Evolutionary conservation across 2,329 filamentous ascomycete species (phyloP).

Genomic region (Fusarium incarnatum): DNA sequence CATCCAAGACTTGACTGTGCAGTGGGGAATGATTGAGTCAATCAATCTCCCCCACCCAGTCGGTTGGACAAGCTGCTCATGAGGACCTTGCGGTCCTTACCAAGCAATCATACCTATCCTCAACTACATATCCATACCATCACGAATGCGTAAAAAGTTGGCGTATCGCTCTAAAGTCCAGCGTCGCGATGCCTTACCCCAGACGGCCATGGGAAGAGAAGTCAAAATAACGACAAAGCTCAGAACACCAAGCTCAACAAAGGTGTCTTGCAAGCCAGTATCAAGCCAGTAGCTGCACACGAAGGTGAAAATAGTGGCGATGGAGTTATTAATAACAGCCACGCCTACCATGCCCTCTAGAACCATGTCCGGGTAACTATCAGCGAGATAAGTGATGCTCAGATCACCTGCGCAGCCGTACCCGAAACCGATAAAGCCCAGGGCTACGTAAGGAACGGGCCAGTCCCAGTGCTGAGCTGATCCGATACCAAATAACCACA

Average conservation of each 20-base stretch:
- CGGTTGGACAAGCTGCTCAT: neutral
- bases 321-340: constrained; percentile 66
- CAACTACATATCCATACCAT: constrained; percentile 50
- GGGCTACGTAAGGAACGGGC: constrained; percentile 65
- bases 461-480: constrained; percentile 63
- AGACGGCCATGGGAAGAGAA: constrained; percentile 66
- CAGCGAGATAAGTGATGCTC: constrained; percentile 65
- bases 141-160: constrained; percentile 61
- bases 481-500: constrained; percentile 66
- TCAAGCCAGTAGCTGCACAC: constrained; percentile 62
- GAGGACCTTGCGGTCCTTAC: neutral
- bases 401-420: constrained; percentile 69
- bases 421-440: constrained; percentile 69
- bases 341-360: constrained; percentile 70
- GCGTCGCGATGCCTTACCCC: constrained; percentile 61
- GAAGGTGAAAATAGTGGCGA: constrained; percentile 67
- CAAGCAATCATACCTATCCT: neutral
- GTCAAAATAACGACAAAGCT: constrained; percentile 63
- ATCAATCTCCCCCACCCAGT: neutral
- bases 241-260: constrained; percentile 64
- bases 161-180: constrained; percentile 61
- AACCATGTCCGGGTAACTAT: constrained; percentile 67
- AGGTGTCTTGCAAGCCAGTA: constrained; percentile 58
- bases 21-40: neutral
- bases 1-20: neutral